Evolutionary conservation across 768 basidiomycete genomes (phyloP).

Genomic region (Thelephora ganbajun): DNA sequence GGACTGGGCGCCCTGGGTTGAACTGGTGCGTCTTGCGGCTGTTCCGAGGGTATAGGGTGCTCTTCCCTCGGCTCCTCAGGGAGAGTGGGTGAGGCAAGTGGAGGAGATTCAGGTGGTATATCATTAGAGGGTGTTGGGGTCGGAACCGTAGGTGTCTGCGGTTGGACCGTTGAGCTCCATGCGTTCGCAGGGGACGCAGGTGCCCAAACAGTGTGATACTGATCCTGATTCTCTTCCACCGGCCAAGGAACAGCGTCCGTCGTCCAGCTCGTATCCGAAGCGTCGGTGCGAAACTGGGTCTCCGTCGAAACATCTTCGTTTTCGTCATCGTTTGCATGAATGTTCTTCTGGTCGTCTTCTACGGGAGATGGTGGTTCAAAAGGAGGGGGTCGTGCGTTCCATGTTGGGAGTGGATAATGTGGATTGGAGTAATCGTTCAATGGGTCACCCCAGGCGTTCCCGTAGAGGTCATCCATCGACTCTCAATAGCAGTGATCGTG

Average conservation of each 20-base stretch:
- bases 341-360: no score
- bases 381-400: no score
- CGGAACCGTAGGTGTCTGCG: no score
- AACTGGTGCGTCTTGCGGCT: conserved; percentile 4
- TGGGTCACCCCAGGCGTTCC: conserved; percentile 52
- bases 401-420: conserved; percentile 3
- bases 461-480: conserved; percentile 80
- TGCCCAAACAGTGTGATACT: neutral
- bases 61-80: neutral
- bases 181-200: neutral
- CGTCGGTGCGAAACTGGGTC: no score
- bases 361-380: conserved; percentile 10
- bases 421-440: conserved; percentile 1
- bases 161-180: neutral
- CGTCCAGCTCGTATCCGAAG: no score
- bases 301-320: no score
- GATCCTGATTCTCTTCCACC: neutral
- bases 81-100: neutral
- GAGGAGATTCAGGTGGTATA: neutral
- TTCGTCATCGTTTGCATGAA: no score
- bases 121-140: neutral
- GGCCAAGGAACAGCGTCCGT: neutral
- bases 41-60: neutral
- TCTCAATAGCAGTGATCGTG: no score
- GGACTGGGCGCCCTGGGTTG: conserved; percentile 23